Base-by-base conservation (phyloP, 768 basidiomycete genomes). In the Suillus subluteus region DNA sequence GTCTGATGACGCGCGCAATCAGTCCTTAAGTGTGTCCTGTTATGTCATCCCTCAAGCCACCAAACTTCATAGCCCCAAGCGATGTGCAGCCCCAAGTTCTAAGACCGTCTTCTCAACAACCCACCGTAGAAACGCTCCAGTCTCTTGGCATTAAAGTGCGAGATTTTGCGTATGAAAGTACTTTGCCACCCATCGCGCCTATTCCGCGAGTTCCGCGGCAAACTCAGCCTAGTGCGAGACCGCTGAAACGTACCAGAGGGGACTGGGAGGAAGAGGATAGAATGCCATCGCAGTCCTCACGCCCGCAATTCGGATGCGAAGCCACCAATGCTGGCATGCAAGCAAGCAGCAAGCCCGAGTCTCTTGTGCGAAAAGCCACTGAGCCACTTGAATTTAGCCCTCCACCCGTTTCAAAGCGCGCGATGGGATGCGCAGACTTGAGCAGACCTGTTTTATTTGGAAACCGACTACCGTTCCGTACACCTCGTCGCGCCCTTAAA, bases 111-210 rank as follows among this genome's bases (percentile, higher is more conserved):
- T 72, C 73, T 58, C 74, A 71, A 80, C 75, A 84, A 79, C 80
- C 86, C 54, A 69, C 78, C 7, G 67, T 71, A 26, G 75, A 73
- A 48, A 40, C 65, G 26, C 68, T 82, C 59, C 66, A 71, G 35
- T 69, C 73, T 62, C 65, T 78, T 32, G 81, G 80, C 52, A 76
- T 84, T 76, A 79, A 76, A 77, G 80, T 85, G 62, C 79, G 82
- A 72, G 84, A 92, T 78, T 91, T 88, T 81, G 89, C 86, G 18
- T 89, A 87, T 78, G 88, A 91, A 75, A 88, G 82, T 77, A 87
- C 79, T 35, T 78, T 91, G 56, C 88, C 90, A 2, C 87, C 88
- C 11, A 82, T 92, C 48, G 79, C 78, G 38, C 81, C 88, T 2
- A 83, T 86, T 32, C 82, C 80, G 21, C 81, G 81, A 23, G 73